These are phyloP conservation scores for Mallotus japonicus DNA, from an alignment of 441 rosid species.

Conservation along the genomic window DNA sequence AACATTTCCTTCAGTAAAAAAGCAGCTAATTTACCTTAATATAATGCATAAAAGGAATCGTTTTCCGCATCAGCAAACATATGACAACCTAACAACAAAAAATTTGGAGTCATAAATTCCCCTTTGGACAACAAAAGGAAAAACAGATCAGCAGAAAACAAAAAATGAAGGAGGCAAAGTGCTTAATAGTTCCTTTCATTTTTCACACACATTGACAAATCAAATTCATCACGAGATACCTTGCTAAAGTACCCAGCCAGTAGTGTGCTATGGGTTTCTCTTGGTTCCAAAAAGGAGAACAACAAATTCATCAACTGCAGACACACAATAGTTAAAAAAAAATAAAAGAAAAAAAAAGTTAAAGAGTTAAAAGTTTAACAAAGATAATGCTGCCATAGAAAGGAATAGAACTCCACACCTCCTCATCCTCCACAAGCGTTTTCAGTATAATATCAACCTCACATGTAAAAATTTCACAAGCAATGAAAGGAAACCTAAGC, in stretches of 20 bases:
- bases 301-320: conserved; percentile 86
- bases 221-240: conserved; percentile 40
- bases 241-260: conserved; percentile 96
- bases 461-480: conserved; percentile 94
- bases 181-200: not conserved
- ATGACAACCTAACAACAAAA: conserved; percentile 60
- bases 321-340: conserved; percentile 7
- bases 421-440: conserved; percentile 84
- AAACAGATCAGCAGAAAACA: not conserved
- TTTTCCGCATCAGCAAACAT: conserved; percentile 86
- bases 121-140: not conserved
- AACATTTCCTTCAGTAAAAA: not conserved
- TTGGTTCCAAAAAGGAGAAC: conserved; percentile 85
- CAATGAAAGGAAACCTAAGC: conserved; percentile 82
- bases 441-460: conserved; percentile 88
- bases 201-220: not conserved
- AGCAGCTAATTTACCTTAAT: conserved; percentile 45
- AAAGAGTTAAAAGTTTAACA: not conserved
- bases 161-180: not conserved
- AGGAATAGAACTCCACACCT: conserved; percentile 39
- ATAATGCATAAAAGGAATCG: conserved; percentile 71
- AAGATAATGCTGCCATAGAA: conserved; percentile 4
- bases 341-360: not conserved
- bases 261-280: conserved; percentile 71
- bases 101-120: conserved; percentile 18